Percentiles rank a stretch among this genome's conserved stretches.
Conservation (phyloP, 2,329 filamentous ascomycete species). For the Polychaeton citri region DNA sequence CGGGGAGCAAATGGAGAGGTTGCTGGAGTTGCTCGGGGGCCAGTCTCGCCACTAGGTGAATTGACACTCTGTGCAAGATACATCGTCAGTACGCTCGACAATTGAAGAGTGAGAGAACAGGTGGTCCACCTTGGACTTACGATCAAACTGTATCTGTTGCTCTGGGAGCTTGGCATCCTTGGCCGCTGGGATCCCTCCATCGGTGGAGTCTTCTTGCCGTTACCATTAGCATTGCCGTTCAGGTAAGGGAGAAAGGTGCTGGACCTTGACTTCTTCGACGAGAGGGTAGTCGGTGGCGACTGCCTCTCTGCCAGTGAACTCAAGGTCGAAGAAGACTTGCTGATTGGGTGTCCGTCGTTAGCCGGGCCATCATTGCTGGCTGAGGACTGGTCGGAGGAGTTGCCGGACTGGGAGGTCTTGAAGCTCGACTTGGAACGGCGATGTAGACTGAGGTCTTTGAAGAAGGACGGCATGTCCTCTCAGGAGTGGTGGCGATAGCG, state of each 20-base stretch:
- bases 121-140: slow-evolving; percentile 10
- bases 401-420: slow-evolving; percentile 43
- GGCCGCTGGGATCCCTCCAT: slow-evolving; percentile 10
- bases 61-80: slow-evolving; percentile 24
- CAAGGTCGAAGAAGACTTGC: slow-evolving; percentile 48
- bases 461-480: slow-evolving; percentile 47
- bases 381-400: slow-evolving; percentile 28
- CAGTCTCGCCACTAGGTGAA: slow-evolving; percentile 30
- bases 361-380: slow-evolving; percentile 26
- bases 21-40: slow-evolving; percentile 10
- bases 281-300: slow-evolving; percentile 61
- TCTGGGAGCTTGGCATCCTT: slow-evolving; percentile 15
- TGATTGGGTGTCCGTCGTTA: slow-evolving; percentile 39
- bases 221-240: slow-evolving; percentile 27
- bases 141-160: slow-evolving; percentile 47
- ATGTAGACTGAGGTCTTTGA: slow-evolving; percentile 53
- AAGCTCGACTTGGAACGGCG: slow-evolving; percentile 66
- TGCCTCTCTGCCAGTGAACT: slow-evolving; percentile 51
- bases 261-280: slow-evolving; percentile 49
- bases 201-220: slow-evolving; percentile 27
- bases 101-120: neutral
- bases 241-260: slow-evolving; percentile 46
- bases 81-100: slow-evolving; percentile 2
- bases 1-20: slow-evolving; percentile 70
- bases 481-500: too few species aligned